A percentile compares a stretch with the other conserved stretches of the same genome.
These are phyloP conservation scores for Tilletia indica DNA, from an alignment of 1,284 basidiomycete species.

Conservation along the genomic window DNA sequence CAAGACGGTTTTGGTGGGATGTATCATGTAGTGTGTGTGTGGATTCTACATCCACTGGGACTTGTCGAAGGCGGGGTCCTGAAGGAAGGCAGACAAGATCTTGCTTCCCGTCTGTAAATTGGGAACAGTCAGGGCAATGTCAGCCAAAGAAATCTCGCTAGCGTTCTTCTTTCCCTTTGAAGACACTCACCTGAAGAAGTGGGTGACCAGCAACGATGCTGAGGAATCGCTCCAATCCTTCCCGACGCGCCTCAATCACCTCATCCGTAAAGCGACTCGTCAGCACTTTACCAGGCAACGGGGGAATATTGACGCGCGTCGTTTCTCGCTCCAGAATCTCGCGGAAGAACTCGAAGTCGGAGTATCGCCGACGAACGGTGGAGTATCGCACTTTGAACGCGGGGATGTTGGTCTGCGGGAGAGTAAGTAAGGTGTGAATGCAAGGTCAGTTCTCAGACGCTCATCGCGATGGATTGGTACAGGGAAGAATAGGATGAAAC, in stretches of 20 bases:
- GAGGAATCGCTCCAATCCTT: conserved; percentile 91
- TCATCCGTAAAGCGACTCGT: conserved; percentile 85
- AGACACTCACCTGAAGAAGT: conserved; percentile 73
- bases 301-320: conserved; percentile 93
- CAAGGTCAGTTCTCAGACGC: not conserved
- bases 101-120: conserved; percentile 82
- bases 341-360: conserved; percentile 97
- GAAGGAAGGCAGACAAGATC: conserved; percentile 91
- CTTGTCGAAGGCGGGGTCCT: conserved; percentile 67
- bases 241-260: conserved; percentile 85
- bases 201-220: conserved; percentile 97
- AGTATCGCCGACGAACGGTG: conserved; percentile 88
- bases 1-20: not conserved
- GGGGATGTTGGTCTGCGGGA: conserved; percentile 88
- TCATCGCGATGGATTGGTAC: not conserved
- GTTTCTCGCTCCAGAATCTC: conserved; percentile 96
- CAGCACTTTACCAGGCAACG: conserved; percentile 81
- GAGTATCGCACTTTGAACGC: conserved; percentile 97
- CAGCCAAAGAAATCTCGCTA: not conserved
- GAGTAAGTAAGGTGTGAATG: not conserved
- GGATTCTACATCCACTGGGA: conserved; percentile 19
- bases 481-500: conserved; percentile 37
- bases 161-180: not conserved
- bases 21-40: not conserved
- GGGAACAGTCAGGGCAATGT: not conserved